phyloP scores from a whole-genome alignment of 768 basidiomycete genomes.

The Kwoniella botswanensis region DNA sequence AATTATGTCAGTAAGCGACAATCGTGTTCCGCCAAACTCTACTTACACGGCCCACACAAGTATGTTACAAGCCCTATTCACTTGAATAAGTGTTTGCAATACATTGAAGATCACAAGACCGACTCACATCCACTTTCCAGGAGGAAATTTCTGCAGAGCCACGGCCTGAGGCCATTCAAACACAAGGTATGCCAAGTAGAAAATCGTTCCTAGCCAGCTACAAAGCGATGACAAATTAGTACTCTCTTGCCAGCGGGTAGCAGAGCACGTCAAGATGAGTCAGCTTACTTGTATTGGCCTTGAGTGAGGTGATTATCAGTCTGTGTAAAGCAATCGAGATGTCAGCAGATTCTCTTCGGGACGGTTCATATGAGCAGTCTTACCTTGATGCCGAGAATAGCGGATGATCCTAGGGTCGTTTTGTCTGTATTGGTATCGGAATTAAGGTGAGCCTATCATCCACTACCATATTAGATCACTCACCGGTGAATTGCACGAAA shows the following conservation, averaged over 20 bases:
- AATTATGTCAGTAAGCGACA: neutral
- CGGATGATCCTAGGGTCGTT: slow-evolving; percentile 40
- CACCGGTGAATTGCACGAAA: slow-evolving; percentile 38
- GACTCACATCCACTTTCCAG: slow-evolving; percentile 41
- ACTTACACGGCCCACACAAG: slow-evolving; percentile 33
- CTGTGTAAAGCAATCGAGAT: neutral
- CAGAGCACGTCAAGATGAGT: neutral
- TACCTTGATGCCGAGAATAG: slow-evolving; percentile 44
- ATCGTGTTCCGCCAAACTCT: neutral
- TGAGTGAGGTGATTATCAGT: slow-evolving; percentile 28
- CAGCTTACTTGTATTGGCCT: slow-evolving; percentile 26
- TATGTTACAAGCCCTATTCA: slow-evolving; percentile 34
- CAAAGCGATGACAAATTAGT: slow-evolving; percentile 1
- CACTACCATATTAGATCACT: neutral
- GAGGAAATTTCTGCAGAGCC: slow-evolving; percentile 45
- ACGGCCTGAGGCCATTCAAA: slow-evolving; percentile 47
- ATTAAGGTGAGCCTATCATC: no score
- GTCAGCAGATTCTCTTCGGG: neutral
- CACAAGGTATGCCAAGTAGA: slow-evolving; percentile 42
- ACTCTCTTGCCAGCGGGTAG: neutral
- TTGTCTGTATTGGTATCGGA: slow-evolving; percentile 30
- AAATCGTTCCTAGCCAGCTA: slow-evolving; percentile 42
- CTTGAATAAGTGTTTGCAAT: neutral
- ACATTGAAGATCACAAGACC: neutral
- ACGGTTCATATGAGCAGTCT: neutral